Conservation (phyloP, 192 early-diverging fungal genomes). For the Pilobolus umbonatus region DNA sequence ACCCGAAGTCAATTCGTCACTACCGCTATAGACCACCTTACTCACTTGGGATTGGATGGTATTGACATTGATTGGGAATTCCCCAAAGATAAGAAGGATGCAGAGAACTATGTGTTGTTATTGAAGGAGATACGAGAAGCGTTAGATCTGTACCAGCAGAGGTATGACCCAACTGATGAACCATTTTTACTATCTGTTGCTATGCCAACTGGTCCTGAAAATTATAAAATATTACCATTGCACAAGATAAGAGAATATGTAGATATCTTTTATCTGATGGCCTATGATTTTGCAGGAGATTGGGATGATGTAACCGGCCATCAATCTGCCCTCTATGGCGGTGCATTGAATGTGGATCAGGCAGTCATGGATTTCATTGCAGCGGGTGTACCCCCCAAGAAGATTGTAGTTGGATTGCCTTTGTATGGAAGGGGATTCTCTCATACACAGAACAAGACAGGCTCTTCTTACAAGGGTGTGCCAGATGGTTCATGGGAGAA, state of each 20-base stretch:
- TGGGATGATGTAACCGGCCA: conserved; percentile 72
- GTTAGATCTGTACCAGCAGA: conserved; percentile 55
- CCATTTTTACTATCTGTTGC: conserved; percentile 62
- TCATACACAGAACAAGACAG: conserved; percentile 63
- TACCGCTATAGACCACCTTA: conserved; percentile 42
- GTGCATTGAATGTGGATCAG: conserved; percentile 55
- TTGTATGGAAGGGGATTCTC: conserved; percentile 91
- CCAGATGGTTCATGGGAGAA: conserved; percentile 83
- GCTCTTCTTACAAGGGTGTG: conserved; percentile 61
- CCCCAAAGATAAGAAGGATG: conserved; percentile 75
- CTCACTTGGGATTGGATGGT: conserved; percentile 51
- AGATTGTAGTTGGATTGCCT: conserved; percentile 87
- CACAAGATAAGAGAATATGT: conserved; percentile 59
- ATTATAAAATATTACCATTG: conserved; percentile 61
- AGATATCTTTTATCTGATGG: conserved; percentile 91
- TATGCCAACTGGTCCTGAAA: conserved; percentile 56
- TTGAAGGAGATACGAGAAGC: conserved; percentile 65
- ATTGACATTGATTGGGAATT: conserved; percentile 80
- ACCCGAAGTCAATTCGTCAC: conserved; percentile 56
- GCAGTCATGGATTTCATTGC: conserved; percentile 69
- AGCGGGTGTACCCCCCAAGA: conserved; percentile 77
- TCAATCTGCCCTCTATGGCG: conserved; percentile 80
- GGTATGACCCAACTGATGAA: conserved; percentile 20
- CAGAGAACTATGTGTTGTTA: conserved; percentile 72
- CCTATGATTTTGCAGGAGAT: conserved; percentile 74